These are phyloP conservation scores for Thalia dealbata DNA, from an alignment of 176 grass and related monocot genomes.

Conservation along the genomic window DNA sequence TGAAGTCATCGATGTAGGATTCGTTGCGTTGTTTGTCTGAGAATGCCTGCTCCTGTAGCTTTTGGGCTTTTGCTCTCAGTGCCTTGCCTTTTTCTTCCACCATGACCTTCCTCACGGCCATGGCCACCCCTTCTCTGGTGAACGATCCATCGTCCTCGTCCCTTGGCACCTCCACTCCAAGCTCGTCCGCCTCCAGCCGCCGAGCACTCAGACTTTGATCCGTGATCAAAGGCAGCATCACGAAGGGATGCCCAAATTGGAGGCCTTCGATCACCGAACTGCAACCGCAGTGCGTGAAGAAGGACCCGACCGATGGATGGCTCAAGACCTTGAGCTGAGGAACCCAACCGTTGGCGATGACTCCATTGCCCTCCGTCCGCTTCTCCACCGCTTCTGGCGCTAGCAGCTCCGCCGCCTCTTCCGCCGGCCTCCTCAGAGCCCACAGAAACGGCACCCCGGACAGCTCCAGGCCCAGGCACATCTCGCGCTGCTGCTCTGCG, in stretches of 20 bases:
- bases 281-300: background rate
- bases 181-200: background rate
- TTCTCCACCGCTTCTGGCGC: slow-evolving; percentile 24
- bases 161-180: background rate
- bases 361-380: background rate
- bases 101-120: slow-evolving; percentile 6
- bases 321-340: slow-evolving; percentile 1
- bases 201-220: background rate
- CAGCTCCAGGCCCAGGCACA: slow-evolving; percentile 27
- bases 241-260: background rate
- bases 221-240: background rate
- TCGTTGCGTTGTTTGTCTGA: background rate
- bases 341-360: background rate
- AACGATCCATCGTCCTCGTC: slow-evolving; percentile 1
- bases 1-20: background rate
- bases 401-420: background rate
- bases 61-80: background rate
- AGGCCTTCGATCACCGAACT: background rate
- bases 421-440: slow-evolving; percentile 21
- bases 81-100: background rate
- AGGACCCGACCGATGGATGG: background rate
- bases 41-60: background rate
- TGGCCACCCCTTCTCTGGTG: background rate
- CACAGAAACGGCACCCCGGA: slow-evolving; percentile 29
- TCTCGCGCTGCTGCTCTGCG: slow-evolving; percentile 1